Percentiles rank a stretch among this genome's conserved stretches.
Evolutionary conservation across 306 rosid genomes (phyloP).

Genomic region (Echinosophora koreensis): DNA sequence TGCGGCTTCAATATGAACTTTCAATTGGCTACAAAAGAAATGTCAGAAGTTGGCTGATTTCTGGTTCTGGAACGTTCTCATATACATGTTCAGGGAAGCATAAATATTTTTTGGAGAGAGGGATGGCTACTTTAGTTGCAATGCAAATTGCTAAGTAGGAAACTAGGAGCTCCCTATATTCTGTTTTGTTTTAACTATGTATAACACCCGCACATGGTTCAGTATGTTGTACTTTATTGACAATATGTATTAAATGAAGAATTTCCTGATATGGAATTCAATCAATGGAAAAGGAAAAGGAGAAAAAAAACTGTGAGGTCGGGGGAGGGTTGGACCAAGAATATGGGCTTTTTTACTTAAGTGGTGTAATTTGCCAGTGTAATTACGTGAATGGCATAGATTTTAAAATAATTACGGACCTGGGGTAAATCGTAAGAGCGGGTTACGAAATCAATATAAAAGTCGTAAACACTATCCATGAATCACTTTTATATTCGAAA

Average conservation of each 20-base stretch:
- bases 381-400: too few species aligned
- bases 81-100: slow-evolving; percentile 20
- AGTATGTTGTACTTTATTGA: background rate
- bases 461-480: too few species aligned
- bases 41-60: slow-evolving; percentile 42
- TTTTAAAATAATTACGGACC: too few species aligned
- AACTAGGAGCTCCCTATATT: slow-evolving; percentile 8
- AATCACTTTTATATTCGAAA: too few species aligned
- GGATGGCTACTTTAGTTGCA: slow-evolving; percentile 12
- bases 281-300: background rate
- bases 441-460: too few species aligned
- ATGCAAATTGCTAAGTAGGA: background rate
- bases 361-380: too few species aligned
- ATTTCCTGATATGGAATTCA: background rate
- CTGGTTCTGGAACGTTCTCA: slow-evolving; percentile 6
- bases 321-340: too few species aligned
- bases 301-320: too few species aligned
- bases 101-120: background rate
- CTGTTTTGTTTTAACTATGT: background rate
- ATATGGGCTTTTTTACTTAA: too few species aligned
- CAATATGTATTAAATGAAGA: background rate
- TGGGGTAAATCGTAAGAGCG: too few species aligned
- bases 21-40: slow-evolving; percentile 51
- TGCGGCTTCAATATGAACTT: slow-evolving; percentile 28
- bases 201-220: background rate